A percentile compares a stretch with the other conserved stretches of the same genome.
Conservation (phyloP, 306 rosid genomes). For the Pyrus bretschneideri region DNA sequence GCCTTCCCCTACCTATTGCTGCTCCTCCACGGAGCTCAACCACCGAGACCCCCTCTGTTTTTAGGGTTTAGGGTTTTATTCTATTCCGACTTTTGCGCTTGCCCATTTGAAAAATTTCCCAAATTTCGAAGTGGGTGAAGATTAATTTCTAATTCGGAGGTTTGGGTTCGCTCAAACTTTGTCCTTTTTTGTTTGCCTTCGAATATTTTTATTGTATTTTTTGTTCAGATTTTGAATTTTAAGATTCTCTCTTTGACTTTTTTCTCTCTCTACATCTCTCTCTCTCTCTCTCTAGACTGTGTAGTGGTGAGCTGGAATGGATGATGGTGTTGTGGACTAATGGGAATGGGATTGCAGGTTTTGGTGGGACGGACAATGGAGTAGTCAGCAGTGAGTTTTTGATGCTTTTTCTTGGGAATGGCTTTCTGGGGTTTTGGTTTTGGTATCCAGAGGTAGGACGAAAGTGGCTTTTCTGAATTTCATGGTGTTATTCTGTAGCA, state of each 20-base stretch:
- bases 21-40: slow-evolving; percentile 17
- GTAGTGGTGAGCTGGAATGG: slow-evolving; percentile 10
- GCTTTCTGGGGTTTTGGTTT: slow-evolving; percentile 12
- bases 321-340: slow-evolving; percentile 2
- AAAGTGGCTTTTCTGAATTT: slow-evolving; percentile 6
- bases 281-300: slow-evolving; percentile 8
- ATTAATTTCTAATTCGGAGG: slow-evolving; percentile 5
- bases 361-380: background rate
- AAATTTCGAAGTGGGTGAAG: slow-evolving; percentile 22
- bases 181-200: slow-evolving; percentile 12
- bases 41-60: slow-evolving; percentile 16
- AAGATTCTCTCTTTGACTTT: slow-evolving; percentile 37
- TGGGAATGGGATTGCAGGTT: background rate
- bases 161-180: slow-evolving; percentile 29
- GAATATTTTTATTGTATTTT: slow-evolving; percentile 10
- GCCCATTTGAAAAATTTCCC: slow-evolving; percentile 13
- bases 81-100: slow-evolving; percentile 40
- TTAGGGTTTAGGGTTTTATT: slow-evolving; percentile 26
- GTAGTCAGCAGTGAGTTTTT: background rate
- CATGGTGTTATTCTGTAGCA: background rate
- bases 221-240: slow-evolving; percentile 16
- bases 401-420: background rate
- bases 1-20: background rate
- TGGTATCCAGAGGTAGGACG: slow-evolving; percentile 22
- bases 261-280: slow-evolving; percentile 8